phyloP scores from a whole-genome alignment of 352 stramenopile genomes.

The Phytopythium delawarense region DNA sequence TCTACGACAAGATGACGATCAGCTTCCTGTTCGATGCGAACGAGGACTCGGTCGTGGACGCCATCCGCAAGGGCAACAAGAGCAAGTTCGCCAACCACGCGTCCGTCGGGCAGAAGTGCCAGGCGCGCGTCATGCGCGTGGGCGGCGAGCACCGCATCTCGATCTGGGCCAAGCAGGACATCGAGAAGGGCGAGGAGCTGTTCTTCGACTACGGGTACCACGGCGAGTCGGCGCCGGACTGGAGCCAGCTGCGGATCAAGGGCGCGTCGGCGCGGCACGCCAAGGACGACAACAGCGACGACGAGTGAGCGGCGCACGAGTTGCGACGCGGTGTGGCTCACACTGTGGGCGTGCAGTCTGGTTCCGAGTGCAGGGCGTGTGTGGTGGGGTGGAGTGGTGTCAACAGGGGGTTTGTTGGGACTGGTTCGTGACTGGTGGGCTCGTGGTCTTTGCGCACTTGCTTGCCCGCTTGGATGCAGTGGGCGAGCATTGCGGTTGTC shows the following conservation, averaged over 20 bases:
- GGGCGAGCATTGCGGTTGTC: no score
- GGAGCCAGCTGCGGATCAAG: slow-evolving; percentile 58
- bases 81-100: slow-evolving; percentile 89
- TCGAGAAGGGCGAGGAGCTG: slow-evolving; percentile 73
- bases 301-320: slow-evolving; percentile 7
- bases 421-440: no score
- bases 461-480: no score
- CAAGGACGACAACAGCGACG: slow-evolving; percentile 14
- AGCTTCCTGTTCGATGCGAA: slow-evolving; percentile 92
- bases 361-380: no score
- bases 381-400: no score
- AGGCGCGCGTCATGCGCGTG: slow-evolving; percentile 74
- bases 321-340: no score
- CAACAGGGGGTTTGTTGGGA: no score
- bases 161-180: slow-evolving; percentile 90
- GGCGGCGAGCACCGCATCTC: slow-evolving; percentile 87
- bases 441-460: no score
- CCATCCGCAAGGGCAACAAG: slow-evolving; percentile 92
- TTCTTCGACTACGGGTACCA: slow-evolving; percentile 74
- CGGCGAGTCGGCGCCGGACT: slow-evolving; percentile 53
- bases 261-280: slow-evolving; percentile 14
- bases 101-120: slow-evolving; percentile 65
- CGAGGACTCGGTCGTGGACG: slow-evolving; percentile 88
- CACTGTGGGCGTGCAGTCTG: neutral
- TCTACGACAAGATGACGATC: slow-evolving; percentile 86